Percentiles rank a stretch among this genome's conserved stretches.
Evolutionary conservation across 1,284 basidiomycete genomes (phyloP).

Genomic region (Ceratobasidium sp.): DNA sequence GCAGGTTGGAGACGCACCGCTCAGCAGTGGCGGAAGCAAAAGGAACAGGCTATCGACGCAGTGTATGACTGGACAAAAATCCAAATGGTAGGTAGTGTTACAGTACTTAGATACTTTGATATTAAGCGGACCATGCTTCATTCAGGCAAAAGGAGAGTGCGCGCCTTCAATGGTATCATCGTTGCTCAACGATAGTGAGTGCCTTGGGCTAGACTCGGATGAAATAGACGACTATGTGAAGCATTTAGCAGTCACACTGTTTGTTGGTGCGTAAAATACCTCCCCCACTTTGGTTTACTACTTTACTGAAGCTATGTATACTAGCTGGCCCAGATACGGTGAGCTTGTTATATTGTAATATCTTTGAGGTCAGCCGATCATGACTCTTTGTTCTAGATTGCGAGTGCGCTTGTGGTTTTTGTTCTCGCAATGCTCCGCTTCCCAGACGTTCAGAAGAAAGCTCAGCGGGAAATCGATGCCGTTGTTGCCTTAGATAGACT

Average conservation of each 20-base stretch:
- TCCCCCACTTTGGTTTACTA: neutral
- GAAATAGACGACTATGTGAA: conserved; percentile 24
- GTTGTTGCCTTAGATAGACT: conserved; percentile 36
- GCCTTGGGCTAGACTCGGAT: neutral
- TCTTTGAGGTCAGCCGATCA: neutral
- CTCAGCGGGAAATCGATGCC: conserved; percentile 44
- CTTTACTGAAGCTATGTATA: neutral
- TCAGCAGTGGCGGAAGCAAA: conserved; percentile 57
- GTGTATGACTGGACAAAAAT: conserved; percentile 27
- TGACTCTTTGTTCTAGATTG: neutral
- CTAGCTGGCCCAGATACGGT: conserved; percentile 2
- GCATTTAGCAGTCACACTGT: conserved; percentile 10
- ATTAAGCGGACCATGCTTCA: neutral
- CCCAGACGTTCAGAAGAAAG: conserved; percentile 42
- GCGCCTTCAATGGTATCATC: neutral
- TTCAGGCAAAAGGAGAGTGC: neutral
- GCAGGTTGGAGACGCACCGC: conserved; percentile 65
- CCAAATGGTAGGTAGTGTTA: conserved; percentile 1
- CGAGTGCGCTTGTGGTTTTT: conserved; percentile 14
- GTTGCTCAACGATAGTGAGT: neutral
- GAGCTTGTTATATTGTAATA: neutral
- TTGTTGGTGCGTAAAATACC: neutral
- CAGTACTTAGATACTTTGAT: neutral
- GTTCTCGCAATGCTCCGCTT: conserved; percentile 25
- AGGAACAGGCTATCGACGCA: neutral